Percentiles rank a stretch among this genome's conserved stretches.
Evolutionary conservation across 164 flowering plant species (phyloP).

Genomic region (Nelumbo lutea): DNA sequence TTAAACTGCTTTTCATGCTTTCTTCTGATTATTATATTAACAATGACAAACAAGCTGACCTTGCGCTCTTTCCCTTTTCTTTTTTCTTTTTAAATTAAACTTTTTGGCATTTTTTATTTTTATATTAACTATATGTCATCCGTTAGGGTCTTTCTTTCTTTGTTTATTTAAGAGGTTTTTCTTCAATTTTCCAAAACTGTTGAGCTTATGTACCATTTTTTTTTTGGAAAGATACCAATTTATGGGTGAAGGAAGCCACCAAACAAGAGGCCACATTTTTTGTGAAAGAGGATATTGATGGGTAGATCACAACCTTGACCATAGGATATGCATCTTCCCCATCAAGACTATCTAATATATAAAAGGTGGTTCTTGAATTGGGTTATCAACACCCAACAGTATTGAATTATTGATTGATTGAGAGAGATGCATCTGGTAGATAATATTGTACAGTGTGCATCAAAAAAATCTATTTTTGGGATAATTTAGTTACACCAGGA

Average conservation of each 20-base stretch:
- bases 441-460: too few relatives aligned
- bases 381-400: too few relatives aligned
- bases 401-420: too few relatives aligned
- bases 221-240: slow-evolving; percentile 28
- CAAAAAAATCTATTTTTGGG: too few relatives aligned
- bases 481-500: too few relatives aligned
- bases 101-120: slow-evolving; percentile 13
- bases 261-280: slow-evolving; percentile 45
- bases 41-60: slow-evolving; percentile 10
- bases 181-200: slow-evolving; percentile 2
- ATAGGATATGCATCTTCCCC: too few relatives aligned
- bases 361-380: too few relatives aligned
- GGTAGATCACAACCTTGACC: too few relatives aligned
- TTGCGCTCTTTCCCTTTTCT: slow-evolving; percentile 11
- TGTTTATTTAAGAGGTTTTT: background rate
- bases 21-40: slow-evolving; percentile 10
- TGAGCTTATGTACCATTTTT: background rate
- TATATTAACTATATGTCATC: background rate
- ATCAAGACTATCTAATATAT: too few relatives aligned
- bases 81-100: background rate
- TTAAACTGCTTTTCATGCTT: slow-evolving; percentile 3
- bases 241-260: slow-evolving; percentile 48
- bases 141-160: background rate
- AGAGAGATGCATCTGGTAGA: too few relatives aligned
- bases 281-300: slow-evolving; percentile 24